Conservation (phyloP, 352 stramenopile genomes). For the Phytopythium kandeliae region DNA sequence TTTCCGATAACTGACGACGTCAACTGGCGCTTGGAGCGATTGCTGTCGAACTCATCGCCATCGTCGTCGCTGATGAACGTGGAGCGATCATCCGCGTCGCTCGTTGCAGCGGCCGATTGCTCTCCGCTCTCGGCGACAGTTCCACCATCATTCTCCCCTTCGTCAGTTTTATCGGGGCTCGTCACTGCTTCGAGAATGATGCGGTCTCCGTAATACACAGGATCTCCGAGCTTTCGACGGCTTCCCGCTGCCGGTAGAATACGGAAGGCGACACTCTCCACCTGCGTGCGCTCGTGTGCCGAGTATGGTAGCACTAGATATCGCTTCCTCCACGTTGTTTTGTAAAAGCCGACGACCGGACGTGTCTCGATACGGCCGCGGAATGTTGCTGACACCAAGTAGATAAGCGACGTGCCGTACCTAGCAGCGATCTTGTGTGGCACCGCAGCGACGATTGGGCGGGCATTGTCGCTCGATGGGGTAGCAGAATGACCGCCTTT, state of each 20-base stretch:
- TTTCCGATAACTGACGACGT: not conserved
- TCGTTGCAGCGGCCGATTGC: not conserved
- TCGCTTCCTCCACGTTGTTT: slow-evolving; percentile 74
- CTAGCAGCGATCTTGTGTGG: slow-evolving; percentile 31
- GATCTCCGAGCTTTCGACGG: slow-evolving; percentile 45
- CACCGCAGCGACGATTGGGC: not conserved
- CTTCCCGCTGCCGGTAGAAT: slow-evolving; percentile 60
- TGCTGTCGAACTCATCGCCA: not conserved
- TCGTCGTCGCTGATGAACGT: slow-evolving; percentile 2
- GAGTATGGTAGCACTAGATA: slow-evolving; percentile 79
- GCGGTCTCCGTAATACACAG: slow-evolving; percentile 73
- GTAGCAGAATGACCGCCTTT: not conserved
- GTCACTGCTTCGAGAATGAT: slow-evolving; percentile 62
- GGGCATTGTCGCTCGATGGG: not conserved
- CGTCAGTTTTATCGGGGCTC: slow-evolving; percentile 5
- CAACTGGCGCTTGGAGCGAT: not conserved
- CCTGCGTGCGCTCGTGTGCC: slow-evolving; percentile 53
- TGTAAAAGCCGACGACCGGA: slow-evolving; percentile 72
- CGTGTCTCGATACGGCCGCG: slow-evolving; percentile 68
- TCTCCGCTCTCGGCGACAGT: not conserved
- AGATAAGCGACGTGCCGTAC: slow-evolving; percentile 65
- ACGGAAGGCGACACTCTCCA: slow-evolving; percentile 69
- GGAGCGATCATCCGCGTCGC: not conserved
- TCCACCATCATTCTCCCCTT: not conserved
- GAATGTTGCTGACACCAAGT: slow-evolving; percentile 69